phyloP scores from a whole-genome alignment of 2,329 filamentous ascomycete genomes.

The Chaetomium sp. region DNA sequence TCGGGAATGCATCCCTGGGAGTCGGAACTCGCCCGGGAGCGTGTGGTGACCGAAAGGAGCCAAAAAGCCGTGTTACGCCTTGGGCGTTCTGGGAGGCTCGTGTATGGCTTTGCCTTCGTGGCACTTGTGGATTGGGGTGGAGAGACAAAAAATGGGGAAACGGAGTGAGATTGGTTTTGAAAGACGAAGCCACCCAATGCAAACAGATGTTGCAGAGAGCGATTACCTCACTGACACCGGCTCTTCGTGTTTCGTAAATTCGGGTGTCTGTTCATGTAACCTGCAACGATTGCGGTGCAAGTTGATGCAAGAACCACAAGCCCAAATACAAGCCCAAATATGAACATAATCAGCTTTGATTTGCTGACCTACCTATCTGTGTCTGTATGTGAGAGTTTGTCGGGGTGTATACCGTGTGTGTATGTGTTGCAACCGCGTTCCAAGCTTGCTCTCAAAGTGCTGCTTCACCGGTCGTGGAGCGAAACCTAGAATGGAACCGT shows the following conservation, averaged over 20 bases:
- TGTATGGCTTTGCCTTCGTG: constrained; percentile 20
- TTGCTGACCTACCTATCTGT: background rate
- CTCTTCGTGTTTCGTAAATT: background rate
- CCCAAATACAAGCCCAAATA: background rate
- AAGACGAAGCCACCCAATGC: background rate
- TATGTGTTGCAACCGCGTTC: background rate
- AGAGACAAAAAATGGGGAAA: background rate
- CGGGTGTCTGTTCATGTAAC: background rate
- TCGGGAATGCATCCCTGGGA: constrained; percentile 8
- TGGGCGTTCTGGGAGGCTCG: constrained; percentile 6
- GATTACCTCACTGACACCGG: background rate
- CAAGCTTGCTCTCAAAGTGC: background rate
- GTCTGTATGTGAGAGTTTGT: background rate
- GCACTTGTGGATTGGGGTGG: constrained; percentile 9
- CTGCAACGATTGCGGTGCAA: background rate
- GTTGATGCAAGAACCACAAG: constrained; percentile 1
- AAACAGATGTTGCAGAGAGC: constrained; percentile 3
- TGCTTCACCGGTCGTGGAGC: background rate
- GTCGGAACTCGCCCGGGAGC: constrained; percentile 13
- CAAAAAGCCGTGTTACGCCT: constrained; percentile 5
- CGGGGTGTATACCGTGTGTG: background rate
- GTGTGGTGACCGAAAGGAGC: constrained; percentile 1
- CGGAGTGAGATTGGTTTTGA: background rate
- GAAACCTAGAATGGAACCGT: too few species aligned
- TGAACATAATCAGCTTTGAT: background rate